phyloP scores from a whole-genome alignment of 129 eudicot species.

The Ambrosia artemisiifolia region DNA sequence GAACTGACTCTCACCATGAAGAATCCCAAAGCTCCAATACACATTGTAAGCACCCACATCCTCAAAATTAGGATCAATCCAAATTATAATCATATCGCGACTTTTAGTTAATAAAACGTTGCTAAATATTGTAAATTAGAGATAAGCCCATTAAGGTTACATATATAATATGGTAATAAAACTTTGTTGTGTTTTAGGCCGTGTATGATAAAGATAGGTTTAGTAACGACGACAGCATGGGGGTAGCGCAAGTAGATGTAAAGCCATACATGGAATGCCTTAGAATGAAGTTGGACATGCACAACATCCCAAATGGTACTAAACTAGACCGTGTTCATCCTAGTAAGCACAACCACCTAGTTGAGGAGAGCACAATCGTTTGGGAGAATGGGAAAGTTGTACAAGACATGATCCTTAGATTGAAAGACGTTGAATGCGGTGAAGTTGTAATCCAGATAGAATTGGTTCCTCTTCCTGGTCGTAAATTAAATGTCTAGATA shows the following conservation, averaged over 20 bases:
- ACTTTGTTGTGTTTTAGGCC: conserved; percentile 22
- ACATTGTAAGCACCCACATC: conserved; percentile 31
- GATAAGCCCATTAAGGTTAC: too few relatives aligned
- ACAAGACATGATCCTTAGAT: conserved; percentile 51
- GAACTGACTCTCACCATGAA: conserved; percentile 53
- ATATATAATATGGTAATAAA: too few relatives aligned
- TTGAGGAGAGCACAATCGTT: conserved; percentile 39
- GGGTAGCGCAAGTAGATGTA: conserved; percentile 54
- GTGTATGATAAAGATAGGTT: conserved; percentile 73
- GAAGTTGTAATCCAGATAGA: conserved; percentile 52
- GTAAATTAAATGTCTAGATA: conserved; percentile 20
- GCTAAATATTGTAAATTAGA: too few relatives aligned
- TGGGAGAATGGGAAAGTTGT: conserved; percentile 51
- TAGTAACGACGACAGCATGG: conserved; percentile 64
- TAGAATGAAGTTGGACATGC: conserved; percentile 42
- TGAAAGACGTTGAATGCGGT: conserved; percentile 50
- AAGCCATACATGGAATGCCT: conserved; percentile 53
- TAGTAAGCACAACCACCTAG: conserved; percentile 22
- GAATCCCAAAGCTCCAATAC: conserved; percentile 40
- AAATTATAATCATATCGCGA: neutral
- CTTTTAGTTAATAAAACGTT: neutral
- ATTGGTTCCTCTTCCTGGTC: conserved; percentile 49
- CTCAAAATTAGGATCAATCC: too few relatives aligned
- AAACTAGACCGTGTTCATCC: conserved; percentile 58
- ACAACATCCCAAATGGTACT: conserved; percentile 46